Evolutionary conservation across 192 early-diverging fungal genomes (phyloP).

Genomic region (Linderina pennispora): DNA sequence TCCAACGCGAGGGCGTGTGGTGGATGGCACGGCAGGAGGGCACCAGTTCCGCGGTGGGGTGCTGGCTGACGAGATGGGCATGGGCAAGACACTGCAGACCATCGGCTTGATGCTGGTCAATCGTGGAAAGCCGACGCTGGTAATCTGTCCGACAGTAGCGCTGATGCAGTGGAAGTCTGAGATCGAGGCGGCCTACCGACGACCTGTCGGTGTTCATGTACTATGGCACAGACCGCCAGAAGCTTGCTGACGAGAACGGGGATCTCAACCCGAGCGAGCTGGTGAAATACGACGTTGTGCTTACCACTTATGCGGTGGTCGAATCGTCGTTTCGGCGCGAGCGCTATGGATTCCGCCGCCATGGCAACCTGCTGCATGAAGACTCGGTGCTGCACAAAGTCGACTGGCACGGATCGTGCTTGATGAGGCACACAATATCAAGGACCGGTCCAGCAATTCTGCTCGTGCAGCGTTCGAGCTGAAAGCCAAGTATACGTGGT

Average conservation of each 20-base stretch:
- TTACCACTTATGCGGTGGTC: constrained; percentile 73
- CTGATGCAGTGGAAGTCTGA: constrained; percentile 85
- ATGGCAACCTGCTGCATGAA: constrained; percentile 57
- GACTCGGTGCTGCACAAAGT: constrained; percentile 64
- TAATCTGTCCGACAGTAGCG: constrained; percentile 84
- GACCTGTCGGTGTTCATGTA: constrained; percentile 61
- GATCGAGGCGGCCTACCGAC: constrained; percentile 58
- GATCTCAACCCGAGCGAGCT: constrained; percentile 31
- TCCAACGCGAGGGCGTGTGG: constrained; percentile 77
- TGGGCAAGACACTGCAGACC: constrained; percentile 93
- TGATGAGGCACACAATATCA: constrained; percentile 88
- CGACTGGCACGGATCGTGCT: constrained; percentile 80
- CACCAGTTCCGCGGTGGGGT: constrained; percentile 70
- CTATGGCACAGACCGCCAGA: constrained; percentile 67
- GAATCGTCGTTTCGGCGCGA: constrained; percentile 70
- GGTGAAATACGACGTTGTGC: constrained; percentile 64
- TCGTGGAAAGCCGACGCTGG: constrained; percentile 64
- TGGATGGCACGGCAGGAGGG: constrained; percentile 82
- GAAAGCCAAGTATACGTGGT: constrained; percentile 63
- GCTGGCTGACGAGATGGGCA: constrained; percentile 86
- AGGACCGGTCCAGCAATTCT: constrained; percentile 78
- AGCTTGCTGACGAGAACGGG: constrained; percentile 34
- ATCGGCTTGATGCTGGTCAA: constrained; percentile 72
- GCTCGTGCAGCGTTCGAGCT: constrained; percentile 80
- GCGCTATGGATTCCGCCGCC: constrained; percentile 58